Base-by-base conservation (phyloP, 495 filamentous ascomycete genomes). In the Penicillium soppii region DNA sequence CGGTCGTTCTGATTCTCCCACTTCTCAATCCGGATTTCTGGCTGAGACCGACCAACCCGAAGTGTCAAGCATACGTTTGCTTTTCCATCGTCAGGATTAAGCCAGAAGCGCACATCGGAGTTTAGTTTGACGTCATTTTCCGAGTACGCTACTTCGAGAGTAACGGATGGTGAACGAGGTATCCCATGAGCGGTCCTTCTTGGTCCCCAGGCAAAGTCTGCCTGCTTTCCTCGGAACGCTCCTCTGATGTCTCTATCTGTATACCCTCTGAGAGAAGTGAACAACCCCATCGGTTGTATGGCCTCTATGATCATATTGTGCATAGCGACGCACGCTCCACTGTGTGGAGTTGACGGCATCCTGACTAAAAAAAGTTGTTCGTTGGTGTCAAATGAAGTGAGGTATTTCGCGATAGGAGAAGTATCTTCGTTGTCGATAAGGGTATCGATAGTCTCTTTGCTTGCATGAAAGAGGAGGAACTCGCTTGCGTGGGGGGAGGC, bases 41-140 rank as follows among this genome's bases (percentile, higher is more conserved):
- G 48, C 48, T 27, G 17, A 20, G 27, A 37, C 8, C 40, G 17
- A 19, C 10, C 19, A 3, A 51, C 42, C 10, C 21, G 27, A 13
- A 44, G 48, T 27, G 48, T 51, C 5, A 51, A n/a, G 40, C 39
- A 43, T 25, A 51, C 8, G 4, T 37, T 27, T n/a, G 39, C 38
- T 4, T 43, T 37, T 20, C 48, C 48, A 5, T 51, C 19, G 13
- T 26, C 39, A 19, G 39, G 48, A 15, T 44, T 36, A 5, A 51
- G 21, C 48, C 48, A 51, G 21, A 51, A 51, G 7, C 48, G 39
- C 7, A 51, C 48, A 44, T 51, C 48, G 7, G 43, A 47, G 26
- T 36, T 30, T 20, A 38, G 17, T 38, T 38, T 38, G 4, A 12
- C 15, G 1, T 38, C 15, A 5, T 5, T 19, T 20, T 38, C 35